A percentile compares a stretch with the other conserved stretches of the same genome.
phyloP scores from a whole-genome alignment of 371 early-diverging fungal species.

The Mortierella polycephala region DNA sequence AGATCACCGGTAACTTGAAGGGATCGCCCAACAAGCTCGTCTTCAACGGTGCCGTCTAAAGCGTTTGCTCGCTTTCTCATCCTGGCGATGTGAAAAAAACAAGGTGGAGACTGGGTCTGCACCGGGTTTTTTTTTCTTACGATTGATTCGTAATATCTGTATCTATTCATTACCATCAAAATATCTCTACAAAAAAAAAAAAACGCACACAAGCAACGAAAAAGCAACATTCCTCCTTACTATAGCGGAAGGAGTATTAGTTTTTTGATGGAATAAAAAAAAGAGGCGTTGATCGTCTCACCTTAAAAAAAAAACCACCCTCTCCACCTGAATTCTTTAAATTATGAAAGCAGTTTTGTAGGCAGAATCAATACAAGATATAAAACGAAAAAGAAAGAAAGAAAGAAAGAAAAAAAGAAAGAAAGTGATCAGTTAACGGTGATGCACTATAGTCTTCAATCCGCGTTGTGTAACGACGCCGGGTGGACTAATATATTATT shows the following conservation, averaged over 20 bases:
- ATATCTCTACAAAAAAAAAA: no score
- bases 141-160: constrained; percentile 10
- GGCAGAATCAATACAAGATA: no score
- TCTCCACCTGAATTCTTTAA: background rate
- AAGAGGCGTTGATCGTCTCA: background rate
- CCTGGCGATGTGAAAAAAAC: background rate
- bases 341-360: background rate
- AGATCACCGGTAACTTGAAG: constrained; percentile 24
- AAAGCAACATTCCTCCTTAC: background rate
- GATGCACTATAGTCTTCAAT: no score
- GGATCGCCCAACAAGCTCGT: constrained; percentile 32
- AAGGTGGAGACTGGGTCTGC: constrained; percentile 6
- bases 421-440: no score
- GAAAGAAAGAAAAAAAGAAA: no score
- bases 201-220: background rate
- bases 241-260: background rate
- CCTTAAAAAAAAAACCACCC: background rate
- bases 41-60: constrained; percentile 33
- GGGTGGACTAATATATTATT: no score
- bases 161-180: background rate
- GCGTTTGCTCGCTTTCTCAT: background rate
- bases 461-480: no score
- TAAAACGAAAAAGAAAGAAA: no score
- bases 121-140: background rate
- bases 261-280: background rate